These are phyloP conservation scores for Oehlia diaphana DNA, from an alignment of 192 early-diverging fungal genomes.

Conservation along the genomic window DNA sequence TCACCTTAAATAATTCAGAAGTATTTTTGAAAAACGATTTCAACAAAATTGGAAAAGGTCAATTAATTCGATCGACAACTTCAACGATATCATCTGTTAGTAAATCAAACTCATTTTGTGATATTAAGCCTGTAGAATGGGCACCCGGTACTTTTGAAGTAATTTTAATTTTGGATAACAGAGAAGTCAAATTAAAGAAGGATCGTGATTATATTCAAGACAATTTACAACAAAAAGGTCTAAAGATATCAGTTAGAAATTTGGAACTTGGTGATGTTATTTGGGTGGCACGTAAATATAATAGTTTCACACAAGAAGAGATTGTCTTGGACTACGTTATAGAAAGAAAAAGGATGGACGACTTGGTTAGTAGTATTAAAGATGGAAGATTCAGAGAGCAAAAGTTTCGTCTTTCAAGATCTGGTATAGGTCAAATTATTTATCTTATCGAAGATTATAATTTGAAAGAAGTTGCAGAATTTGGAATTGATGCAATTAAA, in stretches of 20 bases:
- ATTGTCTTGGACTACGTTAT: constrained; percentile 83
- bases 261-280: constrained; percentile 87
- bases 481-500: constrained; percentile 64
- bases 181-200: constrained; percentile 70
- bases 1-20: background rate
- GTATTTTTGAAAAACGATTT: background rate
- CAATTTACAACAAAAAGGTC: constrained; percentile 58
- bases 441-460: constrained; percentile 88
- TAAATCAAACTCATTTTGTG: constrained; percentile 10
- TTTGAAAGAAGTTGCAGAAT: constrained; percentile 56
- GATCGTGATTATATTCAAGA: constrained; percentile 75
- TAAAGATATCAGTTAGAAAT: constrained; percentile 56
- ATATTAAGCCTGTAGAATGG: constrained; percentile 33
- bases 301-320: constrained; percentile 44
- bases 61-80: background rate
- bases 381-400: constrained; percentile 94
- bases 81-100: background rate
- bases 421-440: constrained; percentile 73
- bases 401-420: constrained; percentile 73
- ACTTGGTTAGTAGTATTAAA: constrained; percentile 86
- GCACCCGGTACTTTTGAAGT: constrained; percentile 62
- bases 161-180: constrained; percentile 73
- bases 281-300: constrained; percentile 73
- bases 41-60: background rate
- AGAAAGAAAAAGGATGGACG: constrained; percentile 94